phyloP scores from a whole-genome alignment of 2,329 filamentous ascomycete species.

The Bipolaris victoriae region DNA sequence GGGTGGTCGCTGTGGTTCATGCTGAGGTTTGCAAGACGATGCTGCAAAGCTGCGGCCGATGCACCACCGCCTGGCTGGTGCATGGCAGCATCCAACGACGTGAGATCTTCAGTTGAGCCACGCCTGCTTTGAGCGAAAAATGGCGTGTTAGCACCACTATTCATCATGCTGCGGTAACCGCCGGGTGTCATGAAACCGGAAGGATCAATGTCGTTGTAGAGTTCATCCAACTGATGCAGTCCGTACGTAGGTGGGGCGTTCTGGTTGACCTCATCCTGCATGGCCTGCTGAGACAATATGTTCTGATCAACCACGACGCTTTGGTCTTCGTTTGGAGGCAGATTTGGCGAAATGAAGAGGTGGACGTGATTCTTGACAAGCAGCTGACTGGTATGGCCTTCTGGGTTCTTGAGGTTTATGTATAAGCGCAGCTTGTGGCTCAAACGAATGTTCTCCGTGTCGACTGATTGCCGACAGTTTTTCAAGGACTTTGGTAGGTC shows the following conservation, averaged over 20 bases:
- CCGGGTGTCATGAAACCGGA: conserved; percentile 81
- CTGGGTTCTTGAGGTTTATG: conserved; percentile 89
- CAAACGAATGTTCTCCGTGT: conserved; percentile 87
- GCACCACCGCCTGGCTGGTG: conserved; percentile 47
- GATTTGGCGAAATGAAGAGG: conserved; percentile 93
- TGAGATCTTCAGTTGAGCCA: conserved; percentile 81
- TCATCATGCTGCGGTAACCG: conserved; percentile 61
- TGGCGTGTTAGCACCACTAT: conserved; percentile 72
- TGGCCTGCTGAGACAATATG: conserved; percentile 47
- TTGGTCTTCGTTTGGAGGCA: conserved; percentile 86
- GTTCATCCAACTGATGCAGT: conserved; percentile 83
- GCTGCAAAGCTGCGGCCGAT: conserved; percentile 70
- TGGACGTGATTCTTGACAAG: conserved; percentile 89
- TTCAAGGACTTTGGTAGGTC: conserved; percentile 82
- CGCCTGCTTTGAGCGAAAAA: conserved; percentile 73
- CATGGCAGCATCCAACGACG: conserved; percentile 57
- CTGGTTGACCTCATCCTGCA: conserved; percentile 63
- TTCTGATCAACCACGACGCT: conserved; percentile 62
- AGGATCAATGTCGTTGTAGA: conserved; percentile 86
- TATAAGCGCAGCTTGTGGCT: conserved; percentile 92
- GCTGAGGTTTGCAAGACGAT: conserved; percentile 64
- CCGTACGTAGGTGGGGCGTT: conserved; percentile 92
- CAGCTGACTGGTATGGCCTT: conserved; percentile 92
- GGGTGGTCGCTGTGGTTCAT: conserved; percentile 44
- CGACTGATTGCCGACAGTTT: conserved; percentile 86